Base-by-base conservation (phyloP, 192 early-diverging fungal genomes). In the Cladochytrium replicatum region DNA sequence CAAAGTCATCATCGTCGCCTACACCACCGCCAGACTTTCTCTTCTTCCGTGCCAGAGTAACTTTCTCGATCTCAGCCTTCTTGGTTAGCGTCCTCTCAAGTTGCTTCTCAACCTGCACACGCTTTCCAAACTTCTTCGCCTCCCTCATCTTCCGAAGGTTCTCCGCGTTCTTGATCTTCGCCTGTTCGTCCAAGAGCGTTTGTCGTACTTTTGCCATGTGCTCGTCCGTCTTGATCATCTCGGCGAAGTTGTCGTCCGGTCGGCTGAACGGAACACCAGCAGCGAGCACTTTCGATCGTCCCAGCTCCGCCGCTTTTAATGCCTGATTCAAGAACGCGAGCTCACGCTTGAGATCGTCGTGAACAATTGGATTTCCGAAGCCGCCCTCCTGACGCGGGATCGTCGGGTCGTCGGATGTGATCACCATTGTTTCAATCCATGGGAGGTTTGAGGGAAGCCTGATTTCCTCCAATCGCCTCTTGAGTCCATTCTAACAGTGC, bases 151-250 rank as follows among this genome's bases (percentile, higher is more conserved):
- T 84, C 43, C 82, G 78, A 29, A 87, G 87, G 24, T 89, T 76
- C 54, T 93, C 91, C 28, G 84, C 68, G 21, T 78, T 83, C 63
- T 89, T 78, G 47, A 93, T 82, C 24, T 64, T 59, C 50, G 84
- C 81, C 31, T 74, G 68, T 59, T 97, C 87, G 52, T 93, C 82
- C 48, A 94, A 64, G 52, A 97, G 72, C 53, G 69, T 71, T 61
- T 94, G 83, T 57, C 88, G 80, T 37, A 97, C 81, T 63, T 73
- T 83, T 41, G 73, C 73, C 94, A 97, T 97, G 50, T 94, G 92
- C 48, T 86, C 83, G 55, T 97, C 94, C 1, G 81, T 80, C 77
- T 97, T 97, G 57, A 97, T 77, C 94, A 97, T 97, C 69, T 97
- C 94, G 28, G 94, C 94, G 71, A 86, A 97, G 60, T 89, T 95